A percentile compares a stretch with the other conserved stretches of the same genome.
phyloP scores from a whole-genome alignment of 208 protist species.

The Wallacemonas sp. region DNA sequence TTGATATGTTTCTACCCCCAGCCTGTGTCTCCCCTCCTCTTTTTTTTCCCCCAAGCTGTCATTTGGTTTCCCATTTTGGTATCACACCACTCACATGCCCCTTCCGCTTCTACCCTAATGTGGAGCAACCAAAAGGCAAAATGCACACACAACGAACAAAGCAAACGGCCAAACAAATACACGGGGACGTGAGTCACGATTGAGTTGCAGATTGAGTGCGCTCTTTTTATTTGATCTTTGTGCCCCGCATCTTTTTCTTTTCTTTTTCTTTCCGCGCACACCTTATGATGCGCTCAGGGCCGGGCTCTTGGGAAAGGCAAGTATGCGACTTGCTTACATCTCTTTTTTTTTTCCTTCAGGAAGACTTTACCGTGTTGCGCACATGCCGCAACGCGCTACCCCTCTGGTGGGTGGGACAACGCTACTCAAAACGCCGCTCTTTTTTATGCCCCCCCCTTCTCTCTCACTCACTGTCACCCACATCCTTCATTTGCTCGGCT shows the following conservation, averaged over 20 bases:
- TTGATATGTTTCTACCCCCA: not conserved
- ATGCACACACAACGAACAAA: not conserved
- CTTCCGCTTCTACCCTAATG: not conserved
- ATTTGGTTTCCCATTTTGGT: constrained; percentile 9
- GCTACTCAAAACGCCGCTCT: not conserved
- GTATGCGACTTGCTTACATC: too few relatives aligned
- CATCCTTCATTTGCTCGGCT: not conserved
- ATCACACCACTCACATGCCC: not conserved
- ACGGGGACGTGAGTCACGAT: not conserved
- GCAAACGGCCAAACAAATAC: too few relatives aligned
- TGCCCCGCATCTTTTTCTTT: too few relatives aligned
- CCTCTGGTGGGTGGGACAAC: not conserved
- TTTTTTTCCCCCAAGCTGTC: constrained; percentile 16
- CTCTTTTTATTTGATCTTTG: too few relatives aligned
- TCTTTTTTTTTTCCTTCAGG: too few relatives aligned
- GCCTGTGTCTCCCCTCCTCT: not conserved
- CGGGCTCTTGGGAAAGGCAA: too few relatives aligned
- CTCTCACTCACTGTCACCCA: not conserved
- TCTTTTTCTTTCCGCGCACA: too few relatives aligned
- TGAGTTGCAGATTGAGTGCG: too few relatives aligned
- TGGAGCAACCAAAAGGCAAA: not conserved
- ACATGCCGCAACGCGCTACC: not conserved
- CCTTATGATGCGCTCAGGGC: too few relatives aligned
- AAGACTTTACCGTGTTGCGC: not conserved
- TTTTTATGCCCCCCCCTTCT: too few relatives aligned